Conservation (phyloP, 768 basidiomycete genomes). For the Leccinum boreale region DNA sequence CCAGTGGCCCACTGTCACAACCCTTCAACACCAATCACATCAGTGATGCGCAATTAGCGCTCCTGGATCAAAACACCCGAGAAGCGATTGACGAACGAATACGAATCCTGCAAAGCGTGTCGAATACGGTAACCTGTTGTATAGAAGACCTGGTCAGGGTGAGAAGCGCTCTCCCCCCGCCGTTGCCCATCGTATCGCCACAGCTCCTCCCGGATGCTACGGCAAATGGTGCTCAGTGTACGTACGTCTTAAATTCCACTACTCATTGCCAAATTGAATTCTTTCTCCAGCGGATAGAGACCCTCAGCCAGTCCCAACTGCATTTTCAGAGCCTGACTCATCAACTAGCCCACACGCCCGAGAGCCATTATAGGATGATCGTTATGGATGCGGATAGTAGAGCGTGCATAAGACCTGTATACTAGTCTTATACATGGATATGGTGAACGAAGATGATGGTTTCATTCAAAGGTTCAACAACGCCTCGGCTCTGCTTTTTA, state of each 20-base stretch:
- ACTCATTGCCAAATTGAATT: not conserved
- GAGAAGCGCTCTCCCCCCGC: conserved; percentile 62
- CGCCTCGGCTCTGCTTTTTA: conserved; percentile 48
- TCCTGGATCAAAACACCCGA: conserved; percentile 64
- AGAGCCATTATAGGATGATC: conserved; percentile 2
- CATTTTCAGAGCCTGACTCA: not conserved
- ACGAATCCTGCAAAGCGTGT: conserved; percentile 73
- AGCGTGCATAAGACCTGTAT: conserved; percentile 1
- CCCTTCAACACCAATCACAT: conserved; percentile 24
- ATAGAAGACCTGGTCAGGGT: conserved; percentile 77
- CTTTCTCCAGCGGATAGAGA: not conserved
- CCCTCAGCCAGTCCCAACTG: not conserved
- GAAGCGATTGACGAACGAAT: conserved; percentile 86
- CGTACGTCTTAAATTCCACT: not conserved
- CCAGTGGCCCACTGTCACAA: conserved; percentile 29
- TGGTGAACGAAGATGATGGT: not conserved
- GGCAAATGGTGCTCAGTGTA: conserved; percentile 12
- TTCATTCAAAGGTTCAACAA: conserved; percentile 27
- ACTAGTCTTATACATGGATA: not conserved
- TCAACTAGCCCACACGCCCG: not conserved
- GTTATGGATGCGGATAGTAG: not conserved
- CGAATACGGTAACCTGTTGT: conserved; percentile 66
- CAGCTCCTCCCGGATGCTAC: conserved; percentile 11
- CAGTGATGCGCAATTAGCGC: conserved; percentile 55
- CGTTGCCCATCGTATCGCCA: conserved; percentile 14